A percentile compares a stretch with the other conserved stretches of the same genome.
Conservation (phyloP, 148 eudicot species). For the Camellia sinensis region DNA sequence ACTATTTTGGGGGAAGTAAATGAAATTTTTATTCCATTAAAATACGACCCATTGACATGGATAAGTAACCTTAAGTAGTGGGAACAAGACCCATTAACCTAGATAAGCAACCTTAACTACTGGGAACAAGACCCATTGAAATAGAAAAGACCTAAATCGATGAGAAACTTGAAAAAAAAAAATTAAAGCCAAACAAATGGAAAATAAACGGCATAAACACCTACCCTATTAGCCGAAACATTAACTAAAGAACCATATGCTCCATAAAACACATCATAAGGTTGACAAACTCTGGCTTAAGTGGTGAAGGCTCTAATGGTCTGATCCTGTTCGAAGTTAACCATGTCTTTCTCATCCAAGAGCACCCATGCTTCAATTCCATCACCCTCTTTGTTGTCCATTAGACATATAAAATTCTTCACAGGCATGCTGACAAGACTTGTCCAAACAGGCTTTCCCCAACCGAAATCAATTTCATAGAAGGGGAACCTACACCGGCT, state of each 20-base stretch:
- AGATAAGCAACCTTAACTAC: no score
- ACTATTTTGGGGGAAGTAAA: no score
- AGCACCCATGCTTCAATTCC: not conserved
- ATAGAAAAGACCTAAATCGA: no score
- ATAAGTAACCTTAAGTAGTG: no score
- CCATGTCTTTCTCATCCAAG: not conserved
- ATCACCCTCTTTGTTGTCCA: not conserved
- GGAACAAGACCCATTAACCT: no score
- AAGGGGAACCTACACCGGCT: constrained; percentile 21
- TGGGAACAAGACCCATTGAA: no score
- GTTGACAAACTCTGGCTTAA: not conserved
- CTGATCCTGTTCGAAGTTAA: not conserved
- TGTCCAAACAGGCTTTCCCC: constrained; percentile 36
- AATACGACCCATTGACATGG: no score
- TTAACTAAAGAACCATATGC: not conserved
- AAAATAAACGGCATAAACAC: no score
- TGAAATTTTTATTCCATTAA: no score
- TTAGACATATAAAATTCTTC: not conserved
- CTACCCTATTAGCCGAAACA: not conserved
- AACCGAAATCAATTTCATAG: constrained; percentile 34
- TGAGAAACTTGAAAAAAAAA: no score
- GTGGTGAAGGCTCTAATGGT: not conserved
- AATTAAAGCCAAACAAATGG: no score
- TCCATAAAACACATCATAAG: not conserved
- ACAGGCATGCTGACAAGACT: not conserved